A percentile compares a stretch with the other conserved stretches of the same genome.
phyloP scores from a whole-genome alignment of 2,329 filamentous ascomycete species.

The Cordyceps cateniannulata region DNA sequence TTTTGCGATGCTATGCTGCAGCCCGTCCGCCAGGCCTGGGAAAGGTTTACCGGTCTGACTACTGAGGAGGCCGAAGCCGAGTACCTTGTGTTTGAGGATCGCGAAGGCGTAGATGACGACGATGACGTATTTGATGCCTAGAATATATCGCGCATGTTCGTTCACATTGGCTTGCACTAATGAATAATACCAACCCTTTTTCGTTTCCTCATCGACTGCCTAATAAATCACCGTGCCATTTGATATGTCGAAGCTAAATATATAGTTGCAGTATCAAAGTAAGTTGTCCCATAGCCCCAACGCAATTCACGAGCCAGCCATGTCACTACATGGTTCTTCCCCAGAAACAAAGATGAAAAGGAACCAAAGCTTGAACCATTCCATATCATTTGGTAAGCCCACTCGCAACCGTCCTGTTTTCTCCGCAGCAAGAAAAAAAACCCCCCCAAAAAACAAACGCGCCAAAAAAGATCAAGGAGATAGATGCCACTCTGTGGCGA shows the following conservation, averaged over 20 bases:
- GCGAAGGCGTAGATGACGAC: constrained; percentile 56
- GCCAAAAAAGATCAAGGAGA: not conserved
- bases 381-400: not conserved
- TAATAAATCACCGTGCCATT: not conserved
- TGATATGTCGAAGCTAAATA: not conserved
- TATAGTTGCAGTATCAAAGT: not conserved
- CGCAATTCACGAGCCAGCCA: no score
- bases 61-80: constrained; percentile 36
- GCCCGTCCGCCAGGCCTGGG: constrained; percentile 65
- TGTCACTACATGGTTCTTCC: not conserved
- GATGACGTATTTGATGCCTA: constrained; percentile 45
- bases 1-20: constrained; percentile 68
- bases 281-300: not conserved
- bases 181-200: constrained; percentile 15
- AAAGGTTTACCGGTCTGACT: constrained; percentile 48
- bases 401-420: not conserved
- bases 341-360: not conserved
- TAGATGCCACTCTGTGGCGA: not conserved
- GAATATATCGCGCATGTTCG: constrained; percentile 13
- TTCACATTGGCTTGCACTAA: constrained; percentile 10
- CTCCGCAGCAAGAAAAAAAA: not conserved
- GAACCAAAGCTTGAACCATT: not conserved
- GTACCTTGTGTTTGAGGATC: constrained; percentile 76
- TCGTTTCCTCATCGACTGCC: not conserved
- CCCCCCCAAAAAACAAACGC: no score